Evolutionary conservation across 306 rosid species (phyloP), one percentile per base, ranked within the genome.

Genomic region (Spatholobus suberectus): DNA sequence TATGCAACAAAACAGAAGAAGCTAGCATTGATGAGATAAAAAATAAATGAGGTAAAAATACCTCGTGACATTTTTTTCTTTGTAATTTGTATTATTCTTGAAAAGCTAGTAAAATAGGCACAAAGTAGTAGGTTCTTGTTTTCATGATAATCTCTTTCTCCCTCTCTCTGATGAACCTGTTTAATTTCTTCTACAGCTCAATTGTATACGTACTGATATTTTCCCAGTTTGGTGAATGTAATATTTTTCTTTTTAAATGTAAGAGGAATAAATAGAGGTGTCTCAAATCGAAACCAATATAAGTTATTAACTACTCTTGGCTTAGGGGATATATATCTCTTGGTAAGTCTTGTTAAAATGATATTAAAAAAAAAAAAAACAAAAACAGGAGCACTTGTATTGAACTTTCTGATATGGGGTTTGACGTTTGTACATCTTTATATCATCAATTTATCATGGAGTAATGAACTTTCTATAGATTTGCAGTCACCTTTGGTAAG

Each of bases 1-100:
- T 84, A 66, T 87, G 96, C 87, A 89, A 82, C 57, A 74, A 81
- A 89, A 81, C 89, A 47, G 95, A 91, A 81, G 99, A 95, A 40
- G 73, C 88, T 15, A 82, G 70, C 74, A 13, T 88, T 2, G 98
- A 95, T 69, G 97, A 95, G 20, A 68, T 88, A 80, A 90, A 94
- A 24, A 91, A 86, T 83, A 83, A 87, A 77, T 82, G 88, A 88
- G 89, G 90, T 89, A 78, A 85, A 74, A 76, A 68, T 75, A 26
- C 47, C 63, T 41, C 21, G 63, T 35, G 4, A 11, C 27, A 47
- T 37, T 83, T 80, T 9, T 70, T 86, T 61, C 44, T 59, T 70
- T 21, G 47, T 58, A 74, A 41, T 47, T 80, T 80, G 81, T 69
- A 80, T 73, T 69, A 73, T 79, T 84, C 51, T 75, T 82, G 76